phyloP scores from a whole-genome alignment of 106 monocot species.

The Cymbidium sinense region DNA sequence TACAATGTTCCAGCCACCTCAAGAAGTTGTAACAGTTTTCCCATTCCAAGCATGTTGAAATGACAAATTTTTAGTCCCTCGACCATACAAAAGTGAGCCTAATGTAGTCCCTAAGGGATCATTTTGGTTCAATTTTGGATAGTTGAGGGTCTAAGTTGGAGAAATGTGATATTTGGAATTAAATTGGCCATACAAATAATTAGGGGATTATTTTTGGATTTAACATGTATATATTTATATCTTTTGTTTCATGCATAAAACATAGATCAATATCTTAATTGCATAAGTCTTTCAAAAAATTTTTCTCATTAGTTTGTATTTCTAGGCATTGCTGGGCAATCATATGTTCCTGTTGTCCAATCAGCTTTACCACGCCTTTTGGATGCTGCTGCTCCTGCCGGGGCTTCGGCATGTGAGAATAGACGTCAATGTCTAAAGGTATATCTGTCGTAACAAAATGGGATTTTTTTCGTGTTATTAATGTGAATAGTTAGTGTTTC shows the following conservation, averaged over 20 bases:
- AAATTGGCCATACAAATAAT: no score
- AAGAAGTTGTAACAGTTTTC: background rate
- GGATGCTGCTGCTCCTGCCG: constrained; percentile 85
- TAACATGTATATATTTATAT: background rate
- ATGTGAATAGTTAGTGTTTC: background rate
- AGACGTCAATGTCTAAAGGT: constrained; percentile 94
- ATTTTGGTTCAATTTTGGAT: no score
- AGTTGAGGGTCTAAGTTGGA: no score
- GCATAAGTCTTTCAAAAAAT: background rate
- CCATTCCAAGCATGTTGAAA: background rate
- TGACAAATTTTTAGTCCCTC: background rate
- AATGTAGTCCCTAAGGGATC: no score
- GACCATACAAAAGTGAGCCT: no score
- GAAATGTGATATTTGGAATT: no score
- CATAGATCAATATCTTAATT: background rate
- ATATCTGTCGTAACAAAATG: constrained; percentile 6
- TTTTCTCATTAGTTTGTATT: background rate
- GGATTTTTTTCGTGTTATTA: background rate
- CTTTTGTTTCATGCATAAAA: background rate
- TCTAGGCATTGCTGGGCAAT: constrained; percentile 69
- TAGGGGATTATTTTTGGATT: no score
- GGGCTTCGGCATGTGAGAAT: constrained; percentile 76
- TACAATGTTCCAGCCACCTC: background rate
- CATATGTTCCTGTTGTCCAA: constrained; percentile 81
- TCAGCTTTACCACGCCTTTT: constrained; percentile 72